A percentile compares a stretch with the other conserved stretches of the same genome.
Conservation (phyloP, 495 filamentous ascomycete species). For the Oidiodendron maius region DNA sequence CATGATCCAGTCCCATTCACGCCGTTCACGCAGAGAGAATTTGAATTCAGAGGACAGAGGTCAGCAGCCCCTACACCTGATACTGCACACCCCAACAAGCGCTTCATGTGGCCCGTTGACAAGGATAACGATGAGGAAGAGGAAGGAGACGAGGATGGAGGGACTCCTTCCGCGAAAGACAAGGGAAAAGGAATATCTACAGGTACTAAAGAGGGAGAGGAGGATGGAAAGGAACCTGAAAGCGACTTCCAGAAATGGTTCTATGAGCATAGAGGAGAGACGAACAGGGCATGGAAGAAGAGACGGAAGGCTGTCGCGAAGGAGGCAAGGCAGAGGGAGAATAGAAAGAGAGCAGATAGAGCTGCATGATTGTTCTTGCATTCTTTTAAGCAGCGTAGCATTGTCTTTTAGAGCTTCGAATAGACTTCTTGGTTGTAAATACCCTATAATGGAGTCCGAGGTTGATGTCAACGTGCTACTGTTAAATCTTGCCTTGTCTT, state of each 20-base stretch:
- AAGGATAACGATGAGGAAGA: conserved; percentile 30
- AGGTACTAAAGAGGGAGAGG: neutral
- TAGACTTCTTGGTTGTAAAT: neutral
- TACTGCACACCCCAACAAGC: conserved; percentile 66
- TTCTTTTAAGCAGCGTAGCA: neutral
- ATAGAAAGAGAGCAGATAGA: conserved; percentile 50
- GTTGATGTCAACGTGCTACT: no score
- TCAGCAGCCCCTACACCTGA: conserved; percentile 94
- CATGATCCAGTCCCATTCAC: conserved; percentile 57
- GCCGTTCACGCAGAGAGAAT: conserved; percentile 71
- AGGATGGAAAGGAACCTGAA: conserved; percentile 24
- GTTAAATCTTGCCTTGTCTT: no score
- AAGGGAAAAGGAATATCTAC: neutral
- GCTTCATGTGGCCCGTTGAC: conserved; percentile 41
- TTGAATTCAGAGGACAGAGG: conserved; percentile 63
- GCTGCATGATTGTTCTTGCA: neutral
- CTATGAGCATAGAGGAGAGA: conserved; percentile 84
- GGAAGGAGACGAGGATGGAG: conserved; percentile 31
- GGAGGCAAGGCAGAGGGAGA: conserved; percentile 81
- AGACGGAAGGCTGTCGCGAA: conserved; percentile 74
- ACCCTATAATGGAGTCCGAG: neutral
- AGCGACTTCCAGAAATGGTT: conserved; percentile 86
- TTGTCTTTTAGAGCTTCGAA: no score
- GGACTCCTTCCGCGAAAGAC: conserved; percentile 19
- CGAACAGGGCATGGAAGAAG: conserved; percentile 88